Conservation (phyloP, 306 rosid genomes). For the Sechiopsis laciniata region DNA sequence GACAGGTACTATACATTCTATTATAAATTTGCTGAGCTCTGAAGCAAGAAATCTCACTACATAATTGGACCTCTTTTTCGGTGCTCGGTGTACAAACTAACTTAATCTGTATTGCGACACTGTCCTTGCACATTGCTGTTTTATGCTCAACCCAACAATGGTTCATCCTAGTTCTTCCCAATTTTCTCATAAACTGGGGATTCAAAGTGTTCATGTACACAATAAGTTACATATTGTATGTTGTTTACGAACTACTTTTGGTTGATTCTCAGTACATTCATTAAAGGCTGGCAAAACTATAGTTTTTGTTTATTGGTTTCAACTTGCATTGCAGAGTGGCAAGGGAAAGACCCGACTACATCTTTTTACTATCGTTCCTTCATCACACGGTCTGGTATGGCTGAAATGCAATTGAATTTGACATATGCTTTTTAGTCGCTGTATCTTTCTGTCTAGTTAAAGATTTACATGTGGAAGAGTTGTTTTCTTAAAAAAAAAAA, state of each 20-base stretch:
- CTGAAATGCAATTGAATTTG: slow-evolving; percentile 19
- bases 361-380: slow-evolving; percentile 47
- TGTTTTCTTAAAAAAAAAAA: neutral
- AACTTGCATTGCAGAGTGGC: slow-evolving; percentile 35
- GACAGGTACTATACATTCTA: slow-evolving; percentile 8
- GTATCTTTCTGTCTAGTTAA: neutral
- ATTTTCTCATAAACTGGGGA: slow-evolving; percentile 44
- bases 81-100: neutral
- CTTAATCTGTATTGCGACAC: slow-evolving; percentile 20
- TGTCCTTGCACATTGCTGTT: neutral
- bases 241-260: slow-evolving; percentile 7
- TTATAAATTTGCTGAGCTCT: neutral
- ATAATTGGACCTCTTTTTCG: neutral
- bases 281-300: neutral
- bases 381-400: slow-evolving; percentile 64
- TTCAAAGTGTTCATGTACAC: slow-evolving; percentile 31
- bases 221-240: slow-evolving; percentile 48
- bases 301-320: neutral
- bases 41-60: slow-evolving; percentile 9
- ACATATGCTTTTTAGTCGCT: neutral
- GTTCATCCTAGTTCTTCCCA: slow-evolving; percentile 50
- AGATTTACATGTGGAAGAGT: neutral
- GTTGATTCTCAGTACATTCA: slow-evolving; percentile 15
- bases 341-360: slow-evolving; percentile 48
- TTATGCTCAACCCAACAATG: slow-evolving; percentile 34